Base-by-base conservation (phyloP, 305 asterid species). In the Salvia sclarea region DNA sequence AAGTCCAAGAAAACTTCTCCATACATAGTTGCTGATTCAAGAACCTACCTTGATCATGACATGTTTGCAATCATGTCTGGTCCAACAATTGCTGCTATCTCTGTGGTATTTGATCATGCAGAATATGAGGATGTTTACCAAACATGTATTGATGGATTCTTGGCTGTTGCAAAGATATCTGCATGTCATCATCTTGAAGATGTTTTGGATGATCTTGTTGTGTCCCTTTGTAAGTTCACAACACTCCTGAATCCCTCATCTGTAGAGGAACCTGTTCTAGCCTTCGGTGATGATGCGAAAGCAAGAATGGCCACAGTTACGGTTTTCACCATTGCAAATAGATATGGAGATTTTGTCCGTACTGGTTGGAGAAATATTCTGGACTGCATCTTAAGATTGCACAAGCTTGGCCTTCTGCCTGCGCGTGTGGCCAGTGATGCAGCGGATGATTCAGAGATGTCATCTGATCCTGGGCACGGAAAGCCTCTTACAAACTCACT, bases 51-150 rank as follows among this genome's bases (percentile, higher is more conserved):
- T 73, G 98, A 93, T 82, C 98, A 87, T 65, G 96, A 93, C 84
- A 93, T 93, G 98, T 93, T 93, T 77, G 97, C 98, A 24, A 88
- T 88, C 78, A 90, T 93, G 96, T 93, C 98, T 11, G 97, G 98
- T 55, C 98, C 98, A 17, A 93, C 97, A 45, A 88, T 93, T 80
- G 98, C 98, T 69, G 98, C 97, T 40, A 86, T 93, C 76, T 93
- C 98, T 20, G 97, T 93, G 52, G 98, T 93, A 55, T 93, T 90
- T 68, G 97, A 93, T 75, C 95, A 93, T 75, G 97, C 97, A 38
- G 98, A 93, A 71, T 89, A 86, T 61, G 96, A 93, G 81, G 96
- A 93, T 79, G 97, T 90, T 62, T 87, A 86, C 79, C 96, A 86
- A 72, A 87, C 98, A 18, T 93, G 98, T 65, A 93, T 90, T 16